Percentiles rank a stretch among this genome's conserved stretches.
These are phyloP conservation scores for Argentina anserina DNA, from an alignment of 306 rosid genomes.

Conservation along the genomic window DNA sequence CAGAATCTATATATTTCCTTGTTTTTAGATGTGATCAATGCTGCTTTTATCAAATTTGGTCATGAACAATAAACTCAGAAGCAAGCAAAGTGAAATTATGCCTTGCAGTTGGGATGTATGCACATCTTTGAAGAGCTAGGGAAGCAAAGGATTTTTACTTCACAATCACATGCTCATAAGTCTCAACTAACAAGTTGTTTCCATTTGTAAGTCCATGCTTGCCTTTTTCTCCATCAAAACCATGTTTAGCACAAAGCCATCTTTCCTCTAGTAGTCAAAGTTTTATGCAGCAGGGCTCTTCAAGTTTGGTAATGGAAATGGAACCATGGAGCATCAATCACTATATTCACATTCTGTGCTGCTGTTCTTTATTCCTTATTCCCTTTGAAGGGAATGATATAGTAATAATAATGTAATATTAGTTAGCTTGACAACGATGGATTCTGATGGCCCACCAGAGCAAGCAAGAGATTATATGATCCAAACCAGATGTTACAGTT, in stretches of 20 bases:
- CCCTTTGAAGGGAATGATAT: neutral
- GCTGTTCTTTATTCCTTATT: constrained; percentile 18
- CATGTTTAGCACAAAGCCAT: constrained; percentile 20
- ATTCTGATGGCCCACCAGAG: constrained; percentile 28
- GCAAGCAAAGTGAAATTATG: constrained; percentile 46
- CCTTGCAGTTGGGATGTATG: constrained; percentile 37
- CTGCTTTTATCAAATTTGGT: constrained; percentile 1
- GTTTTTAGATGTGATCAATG: neutral
- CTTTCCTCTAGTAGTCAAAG: constrained; percentile 3
- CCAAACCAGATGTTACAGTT: neutral
- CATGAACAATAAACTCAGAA: constrained; percentile 26
- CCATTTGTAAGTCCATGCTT: constrained; percentile 11
- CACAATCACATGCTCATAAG: constrained; percentile 23
- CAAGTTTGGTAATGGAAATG: constrained; percentile 15
- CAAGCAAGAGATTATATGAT: neutral
- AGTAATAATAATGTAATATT: neutral
- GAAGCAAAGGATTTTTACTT: constrained; percentile 49
- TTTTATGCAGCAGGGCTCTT: neutral
- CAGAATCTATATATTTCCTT: neutral
- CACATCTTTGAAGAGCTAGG: constrained; percentile 10
- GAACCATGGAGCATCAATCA: constrained; percentile 7
- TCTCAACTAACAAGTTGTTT: constrained; percentile 26
- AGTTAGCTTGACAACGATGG: neutral
- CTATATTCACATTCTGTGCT: constrained; percentile 4
- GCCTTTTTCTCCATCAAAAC: constrained; percentile 11